phyloP scores from a whole-genome alignment of 257 asterid species.

The Solanum chilense region DNA sequence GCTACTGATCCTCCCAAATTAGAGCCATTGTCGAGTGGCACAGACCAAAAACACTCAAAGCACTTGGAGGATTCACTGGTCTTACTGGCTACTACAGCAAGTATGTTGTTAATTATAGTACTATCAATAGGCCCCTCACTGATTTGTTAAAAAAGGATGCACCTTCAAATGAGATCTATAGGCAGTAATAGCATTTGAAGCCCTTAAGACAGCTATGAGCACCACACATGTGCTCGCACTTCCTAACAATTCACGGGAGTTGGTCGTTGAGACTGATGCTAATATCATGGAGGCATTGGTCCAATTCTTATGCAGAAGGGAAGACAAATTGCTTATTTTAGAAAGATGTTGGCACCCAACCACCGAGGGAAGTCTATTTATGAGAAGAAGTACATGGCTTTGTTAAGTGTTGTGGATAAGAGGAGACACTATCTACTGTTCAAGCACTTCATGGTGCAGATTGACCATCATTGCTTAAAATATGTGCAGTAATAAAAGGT shows the following conservation, averaged over 20 bases:
- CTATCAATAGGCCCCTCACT: neutral
- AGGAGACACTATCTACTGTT: neutral
- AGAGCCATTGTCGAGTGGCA: neutral
- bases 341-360: neutral
- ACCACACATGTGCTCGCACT: neutral
- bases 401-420: neutral
- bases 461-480: neutral
- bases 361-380: neutral
- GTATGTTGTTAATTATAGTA: neutral
- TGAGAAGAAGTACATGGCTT: neutral
- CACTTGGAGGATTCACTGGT: neutral
- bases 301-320: neutral
- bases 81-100: neutral
- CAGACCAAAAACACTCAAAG: neutral
- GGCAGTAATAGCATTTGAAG: neutral
- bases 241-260: neutral
- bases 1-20: neutral
- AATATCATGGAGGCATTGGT: neutral
- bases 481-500: neutral
- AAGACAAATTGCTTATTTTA: neutral
- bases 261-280: neutral
- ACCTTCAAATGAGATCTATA: neutral
- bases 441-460: neutral
- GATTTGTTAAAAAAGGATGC: neutral
- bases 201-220: neutral